phyloP scores from a whole-genome alignment of 768 basidiomycete species.

The Asterophora parasitica region DNA sequence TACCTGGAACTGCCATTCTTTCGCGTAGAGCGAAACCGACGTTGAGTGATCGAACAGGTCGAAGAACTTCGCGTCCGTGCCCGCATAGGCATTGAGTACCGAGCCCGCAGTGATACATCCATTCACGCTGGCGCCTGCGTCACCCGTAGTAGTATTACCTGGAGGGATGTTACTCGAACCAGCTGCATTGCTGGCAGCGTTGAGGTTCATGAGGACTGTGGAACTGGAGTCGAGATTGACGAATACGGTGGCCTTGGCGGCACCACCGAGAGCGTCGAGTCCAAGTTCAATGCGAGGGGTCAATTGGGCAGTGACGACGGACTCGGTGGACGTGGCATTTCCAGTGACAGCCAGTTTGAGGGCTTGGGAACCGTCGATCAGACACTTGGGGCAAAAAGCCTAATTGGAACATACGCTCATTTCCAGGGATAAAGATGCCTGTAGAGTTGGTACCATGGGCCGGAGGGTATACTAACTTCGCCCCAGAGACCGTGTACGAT shows the following conservation, averaged over 20 bases:
- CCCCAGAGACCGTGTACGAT: too few species aligned
- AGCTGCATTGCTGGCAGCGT: neutral
- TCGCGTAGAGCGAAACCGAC: too few species aligned
- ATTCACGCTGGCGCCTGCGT: too few species aligned
- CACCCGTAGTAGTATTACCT: neutral
- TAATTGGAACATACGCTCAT: neutral
- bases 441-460: neutral
- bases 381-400: neutral
- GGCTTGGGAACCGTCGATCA: conserved; percentile 14
- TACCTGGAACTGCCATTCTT: conserved; percentile 4
- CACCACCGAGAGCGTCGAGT: conserved; percentile 24
- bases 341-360: conserved; percentile 30
- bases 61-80: too few species aligned
- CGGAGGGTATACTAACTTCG: neutral
- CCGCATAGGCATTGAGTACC: too few species aligned
- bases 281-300: conserved; percentile 33
- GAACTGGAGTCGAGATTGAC: conserved; percentile 23
- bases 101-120: too few species aligned
- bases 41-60: too few species aligned
- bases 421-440: neutral
- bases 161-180: neutral
- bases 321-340: conserved; percentile 22
- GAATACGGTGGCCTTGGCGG: conserved; percentile 26
- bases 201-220: neutral
- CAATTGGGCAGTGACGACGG: conserved; percentile 29